A percentile compares a stretch with the other conserved stretches of the same genome.
phyloP scores from a whole-genome alignment of 805 yeast species.

The Wickerhamomyces mucosus region DNA sequence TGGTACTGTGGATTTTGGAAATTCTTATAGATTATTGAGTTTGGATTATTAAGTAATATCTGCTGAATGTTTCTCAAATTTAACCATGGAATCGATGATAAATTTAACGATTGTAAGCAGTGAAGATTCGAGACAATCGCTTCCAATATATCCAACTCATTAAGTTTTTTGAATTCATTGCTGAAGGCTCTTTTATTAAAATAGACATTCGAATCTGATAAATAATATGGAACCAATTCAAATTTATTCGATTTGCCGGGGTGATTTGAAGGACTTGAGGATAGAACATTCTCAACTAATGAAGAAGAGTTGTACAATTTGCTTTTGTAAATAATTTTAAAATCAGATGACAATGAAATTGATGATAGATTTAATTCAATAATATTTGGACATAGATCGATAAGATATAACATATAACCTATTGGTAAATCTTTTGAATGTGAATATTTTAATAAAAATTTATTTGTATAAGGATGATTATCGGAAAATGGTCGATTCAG shows the following conservation, averaged over 20 bases:
- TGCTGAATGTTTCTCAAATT: conserved; percentile 28
- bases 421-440: conserved; percentile 69
- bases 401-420: conserved; percentile 62
- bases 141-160: conserved; percentile 16
- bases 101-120: conserved; percentile 23
- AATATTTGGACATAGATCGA: conserved; percentile 60
- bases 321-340: conserved; percentile 29
- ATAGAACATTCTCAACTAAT: conserved; percentile 15
- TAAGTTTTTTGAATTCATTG: conserved; percentile 10
- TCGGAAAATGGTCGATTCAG: conserved; percentile 25
- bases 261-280: conserved; percentile 1
- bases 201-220: conserved; percentile 16
- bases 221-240: conserved; percentile 3
- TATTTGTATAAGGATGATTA: conserved; percentile 53
- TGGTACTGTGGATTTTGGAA: too few species aligned
- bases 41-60: conserved; percentile 14
- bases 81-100: conserved; percentile 40
- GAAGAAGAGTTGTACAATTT: conserved; percentile 8
- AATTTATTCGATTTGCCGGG: too few species aligned
- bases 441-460: conserved; percentile 52
- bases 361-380: conserved; percentile 46
- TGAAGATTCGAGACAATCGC: conserved; percentile 23
- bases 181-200: conserved; percentile 17
- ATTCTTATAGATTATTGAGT: conserved; percentile 8
- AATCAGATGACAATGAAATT: conserved; percentile 59